Evolutionary conservation across 495 filamentous ascomycete species (phyloP).

Genomic region (Trichoderma gamsii): DNA sequence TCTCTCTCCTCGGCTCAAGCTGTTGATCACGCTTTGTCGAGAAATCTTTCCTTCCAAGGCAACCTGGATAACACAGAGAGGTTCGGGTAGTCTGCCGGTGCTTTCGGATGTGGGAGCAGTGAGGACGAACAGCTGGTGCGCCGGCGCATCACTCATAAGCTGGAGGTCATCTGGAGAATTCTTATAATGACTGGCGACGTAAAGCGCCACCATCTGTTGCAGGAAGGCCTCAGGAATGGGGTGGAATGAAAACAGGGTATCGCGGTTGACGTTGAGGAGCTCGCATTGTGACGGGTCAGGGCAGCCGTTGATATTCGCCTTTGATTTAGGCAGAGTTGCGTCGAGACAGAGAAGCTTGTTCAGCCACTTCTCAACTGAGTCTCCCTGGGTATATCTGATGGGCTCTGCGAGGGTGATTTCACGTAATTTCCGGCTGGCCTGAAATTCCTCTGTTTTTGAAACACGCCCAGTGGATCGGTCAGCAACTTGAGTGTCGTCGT

Average conservation of each 20-base stretch:
- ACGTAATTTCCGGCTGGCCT: slow-evolving; percentile 70
- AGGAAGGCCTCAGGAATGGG: slow-evolving; percentile 94
- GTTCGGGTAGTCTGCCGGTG: slow-evolving; percentile 76
- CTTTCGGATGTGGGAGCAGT: slow-evolving; percentile 80
- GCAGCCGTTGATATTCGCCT: slow-evolving; percentile 67
- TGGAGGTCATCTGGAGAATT: slow-evolving; percentile 98
- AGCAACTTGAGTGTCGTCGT: slow-evolving; percentile 55
- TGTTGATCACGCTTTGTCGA: slow-evolving; percentile 82
- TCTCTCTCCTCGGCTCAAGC: slow-evolving; percentile 79
- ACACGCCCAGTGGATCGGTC: slow-evolving; percentile 67
- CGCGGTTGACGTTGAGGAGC: slow-evolving; percentile 87
- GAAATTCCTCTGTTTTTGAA: slow-evolving; percentile 54
- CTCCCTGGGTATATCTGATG: slow-evolving; percentile 87
- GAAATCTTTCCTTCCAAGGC: slow-evolving; percentile 93
- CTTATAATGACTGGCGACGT: slow-evolving; percentile 98
- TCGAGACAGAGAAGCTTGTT: slow-evolving; percentile 92
- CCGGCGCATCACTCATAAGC: slow-evolving; percentile 94
- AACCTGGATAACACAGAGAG: slow-evolving; percentile 90
- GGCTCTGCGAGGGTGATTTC: slow-evolving; percentile 91
- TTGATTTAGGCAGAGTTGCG: slow-evolving; percentile 75
- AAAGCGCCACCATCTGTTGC: slow-evolving; percentile 95
- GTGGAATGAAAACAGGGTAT: slow-evolving; percentile 97
- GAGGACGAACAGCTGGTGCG: slow-evolving; percentile 93
- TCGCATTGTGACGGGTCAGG: slow-evolving; percentile 88
- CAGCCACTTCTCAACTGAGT: slow-evolving; percentile 91